Evolutionary conservation across 2,329 filamentous ascomycete species (phyloP).

Genomic region (Fusarium scirpi): DNA sequence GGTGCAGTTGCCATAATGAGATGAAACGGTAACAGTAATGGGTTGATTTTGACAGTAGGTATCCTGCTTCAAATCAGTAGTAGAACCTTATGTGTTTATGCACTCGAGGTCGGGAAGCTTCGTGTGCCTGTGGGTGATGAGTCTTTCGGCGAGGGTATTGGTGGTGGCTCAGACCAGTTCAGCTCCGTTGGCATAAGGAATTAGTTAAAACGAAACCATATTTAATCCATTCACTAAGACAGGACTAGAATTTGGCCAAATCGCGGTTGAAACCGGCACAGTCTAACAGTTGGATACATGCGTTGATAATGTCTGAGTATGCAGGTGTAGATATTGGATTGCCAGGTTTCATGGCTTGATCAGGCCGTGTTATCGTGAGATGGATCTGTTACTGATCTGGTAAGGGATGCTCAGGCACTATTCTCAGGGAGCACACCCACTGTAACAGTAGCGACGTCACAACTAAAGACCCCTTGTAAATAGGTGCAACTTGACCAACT

Average conservation of each 20-base stretch:
- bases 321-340: background rate
- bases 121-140: constrained; percentile 7
- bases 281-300: background rate
- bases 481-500: constrained; percentile 6
- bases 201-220: background rate
- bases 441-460: constrained; percentile 29
- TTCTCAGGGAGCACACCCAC: background rate
- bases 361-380: background rate
- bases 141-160: constrained; percentile 33
- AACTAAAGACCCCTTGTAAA: constrained; percentile 5
- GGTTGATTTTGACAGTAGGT: background rate
- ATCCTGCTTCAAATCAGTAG: too few relatives aligned
- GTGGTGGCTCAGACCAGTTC: constrained; percentile 17
- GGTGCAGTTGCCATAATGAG: constrained; percentile 33
- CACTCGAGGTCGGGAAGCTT: background rate
- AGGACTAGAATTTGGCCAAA: background rate
- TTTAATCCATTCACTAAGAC: background rate
- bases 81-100: background rate
- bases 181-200: background rate
- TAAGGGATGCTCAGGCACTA: constrained; percentile 2
- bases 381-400: background rate
- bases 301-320: background rate
- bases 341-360: background rate
- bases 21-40: background rate
- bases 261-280: background rate